Base-by-base conservation (phyloP, 495 filamentous ascomycete genomes). In the Neurospora sp. region DNA sequence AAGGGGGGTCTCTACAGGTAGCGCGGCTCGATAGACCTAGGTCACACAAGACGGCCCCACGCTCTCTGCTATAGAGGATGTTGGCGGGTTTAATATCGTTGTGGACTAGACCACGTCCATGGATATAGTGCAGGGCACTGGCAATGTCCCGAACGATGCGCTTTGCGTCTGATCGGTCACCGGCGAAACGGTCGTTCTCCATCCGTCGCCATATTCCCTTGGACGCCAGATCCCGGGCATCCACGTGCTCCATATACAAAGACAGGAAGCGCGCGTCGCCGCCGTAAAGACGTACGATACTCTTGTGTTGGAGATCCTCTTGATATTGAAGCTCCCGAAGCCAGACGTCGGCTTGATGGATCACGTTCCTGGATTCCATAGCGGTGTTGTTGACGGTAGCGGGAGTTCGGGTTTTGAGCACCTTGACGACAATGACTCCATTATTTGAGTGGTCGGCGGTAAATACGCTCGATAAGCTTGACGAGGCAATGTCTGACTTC, bases 31-130 rank as follows among this genome's bases (percentile, higher is more conserved):
- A 83, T 31, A 85, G 73, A 12, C 85, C 85, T 44, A 86, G 81
- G 69, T 86, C 85, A 75, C 85, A 86, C 39, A 86, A 80, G 0
- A 86, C 84, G 31, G 84, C 85, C 2, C 85, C 85, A 2, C 85
- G 82, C 39, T 86, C 85, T 70, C 76, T 80, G 68, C 83, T 85
- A 75, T 85, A 86, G n/a, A 87, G 76, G 65, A 87, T 85, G 53
- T 86, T 87, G 20, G 82, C 83, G 20, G 84, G 84, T 72, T 86
- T 85, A 78, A 87, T 86, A 74, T 86, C 84, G 77, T 85, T 86
- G 73, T 86, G 84, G 68, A 84, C 80, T 39, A 84, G 77, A 18
- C 80, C 79, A 42, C 80, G 81, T 69, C 79, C 76, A 77, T 85
- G 84, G 35, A 86, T 78, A 77, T 85, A 87, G 70, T 84, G 77